phyloP scores from a whole-genome alignment of 352 stramenopile genomes.

The Phytophthora idaei region DNA sequence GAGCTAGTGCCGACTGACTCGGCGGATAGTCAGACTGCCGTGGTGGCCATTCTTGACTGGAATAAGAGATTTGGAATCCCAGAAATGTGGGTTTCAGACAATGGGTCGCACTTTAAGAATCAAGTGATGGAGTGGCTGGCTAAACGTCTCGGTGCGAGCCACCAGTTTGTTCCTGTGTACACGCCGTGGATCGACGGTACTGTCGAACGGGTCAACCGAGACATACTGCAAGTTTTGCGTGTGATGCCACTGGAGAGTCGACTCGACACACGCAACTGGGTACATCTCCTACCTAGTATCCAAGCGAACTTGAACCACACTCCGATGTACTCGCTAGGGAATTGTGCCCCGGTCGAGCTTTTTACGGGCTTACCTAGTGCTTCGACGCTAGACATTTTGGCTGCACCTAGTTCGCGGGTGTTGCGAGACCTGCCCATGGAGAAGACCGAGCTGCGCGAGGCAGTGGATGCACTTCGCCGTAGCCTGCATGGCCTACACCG shows the following conservation, averaged over 20 bases:
- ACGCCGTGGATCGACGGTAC: background rate
- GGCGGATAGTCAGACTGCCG: slow-evolving; percentile 1
- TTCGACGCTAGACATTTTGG: too few relatives aligned
- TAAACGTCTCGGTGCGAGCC: background rate
- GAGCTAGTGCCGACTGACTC: background rate
- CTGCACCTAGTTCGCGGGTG: too few relatives aligned
- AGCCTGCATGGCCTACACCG: too few relatives aligned
- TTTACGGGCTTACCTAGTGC: background rate
- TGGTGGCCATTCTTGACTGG: slow-evolving; percentile 2
- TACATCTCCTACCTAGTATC: slow-evolving; percentile 6
- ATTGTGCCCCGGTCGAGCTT: background rate
- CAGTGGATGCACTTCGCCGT: too few relatives aligned
- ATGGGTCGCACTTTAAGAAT: slow-evolving; percentile 3
- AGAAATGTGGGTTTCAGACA: background rate
- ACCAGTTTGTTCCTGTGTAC: slow-evolving; percentile 9
- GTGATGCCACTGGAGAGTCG: slow-evolving; percentile 7
- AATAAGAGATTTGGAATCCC: slow-evolving; percentile 5
- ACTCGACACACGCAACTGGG: slow-evolving; percentile 14
- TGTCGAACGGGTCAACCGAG: slow-evolving; percentile 7
- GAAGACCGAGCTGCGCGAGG: too few relatives aligned
- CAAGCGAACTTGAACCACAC: slow-evolving; percentile 14
- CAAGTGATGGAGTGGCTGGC: background rate
- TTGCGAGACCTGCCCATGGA: too few relatives aligned
- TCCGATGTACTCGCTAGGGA: slow-evolving; percentile 2
- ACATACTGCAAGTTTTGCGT: slow-evolving; percentile 8